Evolutionary conservation across 352 stramenopile species (phyloP).

Genomic region (Globisporangium okanoganense): DNA sequence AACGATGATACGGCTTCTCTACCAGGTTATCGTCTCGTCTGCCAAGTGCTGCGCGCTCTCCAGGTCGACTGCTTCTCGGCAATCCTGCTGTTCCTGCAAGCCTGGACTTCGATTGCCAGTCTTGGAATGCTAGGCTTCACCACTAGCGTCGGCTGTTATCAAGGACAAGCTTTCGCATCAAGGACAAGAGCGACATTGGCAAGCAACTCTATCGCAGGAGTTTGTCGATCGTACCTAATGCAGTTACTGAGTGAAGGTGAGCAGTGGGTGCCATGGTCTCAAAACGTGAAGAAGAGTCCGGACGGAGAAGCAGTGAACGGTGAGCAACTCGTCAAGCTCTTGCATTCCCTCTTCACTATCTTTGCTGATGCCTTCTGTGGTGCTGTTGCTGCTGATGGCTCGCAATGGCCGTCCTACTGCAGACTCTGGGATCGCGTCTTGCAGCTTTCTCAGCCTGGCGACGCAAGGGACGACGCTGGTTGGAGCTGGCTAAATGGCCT

Average conservation of each 20-base stretch:
- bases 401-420: neutral
- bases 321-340: slow-evolving; percentile 11
- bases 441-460: neutral
- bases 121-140: neutral
- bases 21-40: slow-evolving; percentile 22
- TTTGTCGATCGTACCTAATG: slow-evolving; percentile 10
- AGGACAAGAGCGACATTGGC: neutral
- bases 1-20: neutral
- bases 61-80: neutral
- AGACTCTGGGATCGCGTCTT: slow-evolving; percentile 13
- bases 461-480: neutral
- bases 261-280: neutral
- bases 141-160: neutral
- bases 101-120: neutral
- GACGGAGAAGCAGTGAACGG: slow-evolving; percentile 1
- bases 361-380: slow-evolving; percentile 10
- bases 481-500: slow-evolving; percentile 4
- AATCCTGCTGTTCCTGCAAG: slow-evolving; percentile 6
- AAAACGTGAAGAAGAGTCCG: neutral
- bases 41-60: slow-evolving; percentile 1
- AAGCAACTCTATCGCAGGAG: neutral
- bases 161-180: neutral
- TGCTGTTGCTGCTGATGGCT: neutral
- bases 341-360: slow-evolving; percentile 14
- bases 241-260: slow-evolving; percentile 12